Percentiles rank a stretch among this genome's conserved stretches.
phyloP scores from a whole-genome alignment of 2,329 filamentous ascomycete genomes.

The Fusarium dlaminii region DNA sequence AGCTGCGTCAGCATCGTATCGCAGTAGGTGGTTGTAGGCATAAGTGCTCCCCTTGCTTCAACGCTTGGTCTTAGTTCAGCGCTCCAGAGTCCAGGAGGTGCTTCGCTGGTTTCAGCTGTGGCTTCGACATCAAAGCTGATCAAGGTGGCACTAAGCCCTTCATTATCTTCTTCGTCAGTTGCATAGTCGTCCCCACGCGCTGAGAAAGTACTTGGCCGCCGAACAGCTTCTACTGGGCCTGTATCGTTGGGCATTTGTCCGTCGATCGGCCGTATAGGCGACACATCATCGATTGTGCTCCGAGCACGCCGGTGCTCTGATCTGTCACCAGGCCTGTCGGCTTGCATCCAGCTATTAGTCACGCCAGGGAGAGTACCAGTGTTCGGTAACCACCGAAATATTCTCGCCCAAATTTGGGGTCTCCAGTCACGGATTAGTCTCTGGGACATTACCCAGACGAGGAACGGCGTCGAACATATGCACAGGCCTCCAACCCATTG shows the following conservation, averaged over 20 bases:
- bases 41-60: constrained; percentile 41
- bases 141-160: constrained; percentile 64
- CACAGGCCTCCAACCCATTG: constrained; percentile 56
- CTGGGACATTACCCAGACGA: constrained; percentile 56
- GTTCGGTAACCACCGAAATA: constrained; percentile 54
- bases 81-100: constrained; percentile 64
- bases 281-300: constrained; percentile 35
- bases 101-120: constrained; percentile 61
- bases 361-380: constrained; percentile 46
- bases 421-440: constrained; percentile 50
- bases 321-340: constrained; percentile 24
- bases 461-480: constrained; percentile 58
- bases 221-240: constrained; percentile 45
- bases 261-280: constrained; percentile 45
- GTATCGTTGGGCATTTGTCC: constrained; percentile 42
- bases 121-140: constrained; percentile 71
- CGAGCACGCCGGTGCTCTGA: constrained; percentile 34
- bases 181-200: constrained; percentile 61
- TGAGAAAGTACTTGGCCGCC: constrained; percentile 59
- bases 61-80: constrained; percentile 66
- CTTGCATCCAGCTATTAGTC: constrained; percentile 18
- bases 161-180: constrained; percentile 66
- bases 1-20: constrained; percentile 62
- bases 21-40: constrained; percentile 51
- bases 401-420: constrained; percentile 49